Percentiles rank a stretch among this genome's conserved stretches.
Evolutionary conservation across 2,329 filamentous ascomycete species (phyloP).

Genomic region (Ophiostoma sp.): DNA sequence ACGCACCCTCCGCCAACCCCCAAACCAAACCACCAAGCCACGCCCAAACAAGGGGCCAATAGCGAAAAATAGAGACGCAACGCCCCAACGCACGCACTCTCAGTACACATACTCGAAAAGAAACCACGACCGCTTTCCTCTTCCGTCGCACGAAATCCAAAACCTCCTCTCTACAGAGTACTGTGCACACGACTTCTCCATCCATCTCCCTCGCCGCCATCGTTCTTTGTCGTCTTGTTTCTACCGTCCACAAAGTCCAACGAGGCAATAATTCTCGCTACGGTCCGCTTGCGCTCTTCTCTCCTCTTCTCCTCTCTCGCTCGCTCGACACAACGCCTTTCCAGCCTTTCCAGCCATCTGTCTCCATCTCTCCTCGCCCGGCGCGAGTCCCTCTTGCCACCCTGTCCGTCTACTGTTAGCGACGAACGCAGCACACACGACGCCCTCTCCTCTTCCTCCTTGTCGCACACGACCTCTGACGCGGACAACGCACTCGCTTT

Average conservation of each 20-base stretch:
- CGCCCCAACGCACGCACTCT: neutral
- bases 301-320: neutral
- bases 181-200: slow-evolving; percentile 18
- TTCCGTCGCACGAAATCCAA: neutral
- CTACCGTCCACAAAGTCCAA: neutral
- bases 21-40: neutral
- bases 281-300: neutral
- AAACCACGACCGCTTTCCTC: slow-evolving; percentile 12
- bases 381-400: slow-evolving; percentile 23
- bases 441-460: neutral
- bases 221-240: neutral
- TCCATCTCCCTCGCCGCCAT: neutral
- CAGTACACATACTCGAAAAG: neutral
- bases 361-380: slow-evolving; percentile 24
- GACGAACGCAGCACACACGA: neutral
- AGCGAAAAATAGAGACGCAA: neutral
- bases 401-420: neutral
- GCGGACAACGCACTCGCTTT: neutral
- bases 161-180: neutral
- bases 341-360: neutral
- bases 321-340: neutral
- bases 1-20: neutral
- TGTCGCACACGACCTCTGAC: neutral
- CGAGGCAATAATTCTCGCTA: neutral
- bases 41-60: slow-evolving; percentile 11